Conservation (phyloP, 495 filamentous ascomycete species). For the Lophiotrema nucula region DNA sequence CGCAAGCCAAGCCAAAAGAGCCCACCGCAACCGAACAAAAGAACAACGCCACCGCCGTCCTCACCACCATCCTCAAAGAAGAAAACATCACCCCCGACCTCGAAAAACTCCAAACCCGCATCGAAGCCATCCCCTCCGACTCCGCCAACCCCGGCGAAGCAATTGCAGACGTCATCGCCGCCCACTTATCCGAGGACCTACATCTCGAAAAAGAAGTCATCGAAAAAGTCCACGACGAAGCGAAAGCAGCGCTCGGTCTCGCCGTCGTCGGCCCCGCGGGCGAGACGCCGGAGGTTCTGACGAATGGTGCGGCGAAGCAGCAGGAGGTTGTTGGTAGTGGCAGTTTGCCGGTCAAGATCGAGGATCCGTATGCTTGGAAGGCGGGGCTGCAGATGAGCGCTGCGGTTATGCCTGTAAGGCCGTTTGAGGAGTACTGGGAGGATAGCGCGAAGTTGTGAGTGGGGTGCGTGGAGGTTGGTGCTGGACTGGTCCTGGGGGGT, state of each 20-base stretch:
- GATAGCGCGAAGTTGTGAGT: constrained; percentile 69
- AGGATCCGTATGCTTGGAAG: constrained; percentile 75
- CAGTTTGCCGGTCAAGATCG: constrained; percentile 54
- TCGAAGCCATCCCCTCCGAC: constrained; percentile 51
- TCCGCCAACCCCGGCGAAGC: constrained; percentile 40
- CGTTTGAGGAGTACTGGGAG: constrained; percentile 81
- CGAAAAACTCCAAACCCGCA: constrained; percentile 45
- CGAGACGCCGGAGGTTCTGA: constrained; percentile 44
- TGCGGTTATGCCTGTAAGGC: constrained; percentile 67
- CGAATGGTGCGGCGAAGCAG: constrained; percentile 40
- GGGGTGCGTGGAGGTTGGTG: too few relatives aligned
- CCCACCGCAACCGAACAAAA: constrained; percentile 55
- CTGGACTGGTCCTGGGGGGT: too few relatives aligned
- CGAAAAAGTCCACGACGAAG: constrained; percentile 47
- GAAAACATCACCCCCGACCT: constrained; percentile 50
- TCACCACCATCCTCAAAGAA: constrained; percentile 54
- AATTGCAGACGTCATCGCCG: constrained; percentile 47
- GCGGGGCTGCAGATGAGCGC: constrained; percentile 64
- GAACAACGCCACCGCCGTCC: constrained; percentile 49
- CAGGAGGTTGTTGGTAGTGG: constrained; percentile 8
- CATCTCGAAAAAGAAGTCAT: constrained; percentile 47
- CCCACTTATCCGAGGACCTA: constrained; percentile 52
- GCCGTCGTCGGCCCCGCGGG: too few relatives aligned
- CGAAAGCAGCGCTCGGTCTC: constrained; percentile 45
- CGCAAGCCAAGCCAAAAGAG: constrained; percentile 51